Evolutionary conservation across 2,329 filamentous ascomycete species (phyloP), one percentile per base, ranked within the genome.

Genomic region (Claviceps arundinis): DNA sequence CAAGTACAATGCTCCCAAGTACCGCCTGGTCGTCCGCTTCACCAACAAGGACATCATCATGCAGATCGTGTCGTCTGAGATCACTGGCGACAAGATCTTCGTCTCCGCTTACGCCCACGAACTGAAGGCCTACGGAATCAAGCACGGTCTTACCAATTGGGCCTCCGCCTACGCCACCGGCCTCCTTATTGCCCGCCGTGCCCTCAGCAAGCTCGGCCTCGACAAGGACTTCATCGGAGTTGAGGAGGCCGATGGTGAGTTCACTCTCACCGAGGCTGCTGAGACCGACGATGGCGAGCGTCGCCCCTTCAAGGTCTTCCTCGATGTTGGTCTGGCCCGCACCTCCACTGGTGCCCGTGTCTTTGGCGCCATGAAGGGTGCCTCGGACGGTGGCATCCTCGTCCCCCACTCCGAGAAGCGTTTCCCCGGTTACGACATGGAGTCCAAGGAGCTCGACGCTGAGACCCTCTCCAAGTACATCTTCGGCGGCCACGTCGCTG

Each of bases 1-100:
- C 89, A 98, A 98, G 87, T 98, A 97, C 87, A 95, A 95, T 78
- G 87, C 93, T 60, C 93, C 93, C 76, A 98, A 98, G 84, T 97
- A 98, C 86, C 88, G 93, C 70, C 86, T 98, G 70, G 93, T 98
- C 63, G 89, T 98, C 72, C 93, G 93, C 73, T 95, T 95, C 86
- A 94, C 89, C 81, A 95, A 97, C 86, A 89, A 89, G 76, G 91
- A 98, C 82, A 95, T 97, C 80, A 87, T 97, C 78, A 84, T 83
- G 77, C 93, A 98, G 81, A 93, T 98, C 72, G 83, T 98, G 72
- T 86, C 81, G 70, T 94, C 93, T 56, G 93, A 98, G 81, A 87
- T 98, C 77, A 83, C 80, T 62, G 93, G 93, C 69, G 93, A 98
- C 85, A 97, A 97, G 84, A 85, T 98, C 73, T 89, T 97, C 73